phyloP scores from a whole-genome alignment of 2,329 filamentous ascomycete genomes.

The Aureobasidium sp. region DNA sequence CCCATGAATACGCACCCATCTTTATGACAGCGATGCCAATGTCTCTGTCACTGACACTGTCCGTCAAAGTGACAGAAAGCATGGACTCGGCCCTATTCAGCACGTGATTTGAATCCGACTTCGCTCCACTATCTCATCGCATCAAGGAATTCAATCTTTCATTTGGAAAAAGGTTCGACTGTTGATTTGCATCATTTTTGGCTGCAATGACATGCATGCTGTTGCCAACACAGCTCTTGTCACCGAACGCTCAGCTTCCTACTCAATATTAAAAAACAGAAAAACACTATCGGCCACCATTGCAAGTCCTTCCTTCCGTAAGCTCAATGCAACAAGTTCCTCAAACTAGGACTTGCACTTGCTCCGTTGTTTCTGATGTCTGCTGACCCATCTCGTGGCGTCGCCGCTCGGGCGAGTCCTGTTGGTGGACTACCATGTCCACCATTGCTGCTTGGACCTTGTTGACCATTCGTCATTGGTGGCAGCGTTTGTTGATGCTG shows the following conservation, averaged over 20 bases:
- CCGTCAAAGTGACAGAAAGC: constrained; percentile 11
- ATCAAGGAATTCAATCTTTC: too few species aligned
- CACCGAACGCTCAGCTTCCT: too few species aligned
- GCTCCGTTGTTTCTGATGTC: constrained; percentile 26
- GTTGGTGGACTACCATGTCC: constrained; percentile 7
- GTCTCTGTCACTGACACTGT: constrained; percentile 12
- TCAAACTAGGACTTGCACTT: constrained; percentile 43
- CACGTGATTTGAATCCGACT: background rate
- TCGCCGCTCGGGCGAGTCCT: constrained; percentile 19
- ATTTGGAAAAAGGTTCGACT: too few species aligned
- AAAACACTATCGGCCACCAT: too few species aligned
- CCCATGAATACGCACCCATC: constrained; percentile 13
- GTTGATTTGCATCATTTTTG: too few species aligned
- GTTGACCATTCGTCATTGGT: background rate
- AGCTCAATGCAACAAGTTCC: constrained; percentile 39
- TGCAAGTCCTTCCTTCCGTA: background rate
- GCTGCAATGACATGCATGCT: too few species aligned
- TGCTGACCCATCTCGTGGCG: constrained; percentile 23
- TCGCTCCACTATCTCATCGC: too few species aligned
- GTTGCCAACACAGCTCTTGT: too few species aligned
- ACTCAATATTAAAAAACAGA: too few species aligned
- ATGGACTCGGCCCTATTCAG: background rate
- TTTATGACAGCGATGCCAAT: constrained; percentile 16
- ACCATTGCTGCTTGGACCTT: background rate
- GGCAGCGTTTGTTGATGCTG: constrained; percentile 1